A percentile compares a stretch with the other conserved stretches of the same genome.
These are phyloP conservation scores for Aspergillus nanangensis DNA, from an alignment of 495 filamentous ascomycete species.

Conservation along the genomic window DNA sequence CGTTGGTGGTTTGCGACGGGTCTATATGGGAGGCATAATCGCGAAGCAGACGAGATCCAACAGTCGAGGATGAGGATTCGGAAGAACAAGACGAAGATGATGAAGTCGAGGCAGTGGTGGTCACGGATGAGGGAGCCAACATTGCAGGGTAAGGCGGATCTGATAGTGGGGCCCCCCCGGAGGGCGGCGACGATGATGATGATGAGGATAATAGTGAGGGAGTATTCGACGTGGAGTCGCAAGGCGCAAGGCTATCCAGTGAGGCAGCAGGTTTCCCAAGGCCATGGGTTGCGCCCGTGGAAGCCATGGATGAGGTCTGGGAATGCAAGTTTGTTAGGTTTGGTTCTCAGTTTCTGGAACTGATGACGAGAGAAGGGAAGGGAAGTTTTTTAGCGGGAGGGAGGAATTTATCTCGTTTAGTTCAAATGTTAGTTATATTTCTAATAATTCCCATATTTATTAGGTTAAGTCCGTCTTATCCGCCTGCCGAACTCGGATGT, in stretches of 20 bases:
- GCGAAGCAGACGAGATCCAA: slow-evolving; percentile 32
- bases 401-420: too few relatives aligned
- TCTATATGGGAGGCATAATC: slow-evolving; percentile 43
- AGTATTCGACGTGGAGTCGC: slow-evolving; percentile 5
- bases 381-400: too few relatives aligned
- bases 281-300: slow-evolving; percentile 10
- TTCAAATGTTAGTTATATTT: too few relatives aligned
- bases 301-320: slow-evolving; percentile 19
- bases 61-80: slow-evolving; percentile 7
- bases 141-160: slow-evolving; percentile 10
- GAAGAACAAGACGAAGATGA: slow-evolving; percentile 10
- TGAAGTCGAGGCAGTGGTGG: background rate
- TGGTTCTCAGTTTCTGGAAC: too few relatives aligned
- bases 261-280: slow-evolving; percentile 4
- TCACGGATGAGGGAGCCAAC: slow-evolving; percentile 17
- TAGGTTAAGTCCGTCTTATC: background rate
- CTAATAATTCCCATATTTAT: too few relatives aligned
- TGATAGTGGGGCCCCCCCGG: background rate
- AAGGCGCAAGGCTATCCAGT: too few relatives aligned
- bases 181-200: background rate
- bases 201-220: slow-evolving; percentile 8
- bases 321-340: too few relatives aligned
- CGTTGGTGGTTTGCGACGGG: slow-evolving; percentile 31
- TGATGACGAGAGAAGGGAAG: background rate
- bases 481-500: background rate